Percentiles rank a stretch among this genome's conserved stretches.
These are phyloP conservation scores for Ophiostoma quercus DNA, from an alignment of 2,329 filamentous ascomycete species.

Conservation along the genomic window DNA sequence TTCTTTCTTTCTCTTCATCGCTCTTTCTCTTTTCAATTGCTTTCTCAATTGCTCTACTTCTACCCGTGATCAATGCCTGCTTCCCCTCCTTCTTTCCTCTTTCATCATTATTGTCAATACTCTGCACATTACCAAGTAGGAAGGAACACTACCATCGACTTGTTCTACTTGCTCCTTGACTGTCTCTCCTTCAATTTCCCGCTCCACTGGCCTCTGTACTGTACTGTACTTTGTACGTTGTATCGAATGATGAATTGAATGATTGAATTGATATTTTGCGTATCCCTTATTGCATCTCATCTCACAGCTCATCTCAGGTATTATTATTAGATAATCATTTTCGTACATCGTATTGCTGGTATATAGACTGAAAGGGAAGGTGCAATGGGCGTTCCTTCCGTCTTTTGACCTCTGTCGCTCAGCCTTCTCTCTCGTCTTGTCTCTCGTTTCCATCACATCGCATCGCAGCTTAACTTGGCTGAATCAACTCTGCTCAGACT, in stretches of 20 bases:
- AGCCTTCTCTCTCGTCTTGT: too few relatives aligned
- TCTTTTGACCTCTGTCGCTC: too few relatives aligned
- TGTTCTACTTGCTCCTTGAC: not conserved
- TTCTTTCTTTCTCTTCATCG: not conserved
- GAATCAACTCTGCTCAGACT: too few relatives aligned
- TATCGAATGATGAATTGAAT: not conserved
- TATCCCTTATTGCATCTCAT: not conserved
- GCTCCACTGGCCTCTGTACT: not conserved
- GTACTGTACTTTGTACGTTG: too few relatives aligned
- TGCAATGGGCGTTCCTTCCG: not conserved
- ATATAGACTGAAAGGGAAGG: not conserved
- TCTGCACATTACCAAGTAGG: too few relatives aligned
- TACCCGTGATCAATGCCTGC: too few relatives aligned
- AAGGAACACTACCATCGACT: too few relatives aligned
- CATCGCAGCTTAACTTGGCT: too few relatives aligned
- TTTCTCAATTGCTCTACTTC: not conserved
- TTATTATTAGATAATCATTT: not conserved
- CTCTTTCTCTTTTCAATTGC: not conserved
- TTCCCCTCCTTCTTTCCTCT: not conserved
- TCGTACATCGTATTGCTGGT: not conserved
- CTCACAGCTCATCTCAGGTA: not conserved
- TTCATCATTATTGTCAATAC: not conserved
- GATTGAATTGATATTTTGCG: not conserved
- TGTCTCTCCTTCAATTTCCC: slow-evolving; percentile 5
- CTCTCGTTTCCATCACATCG: too few relatives aligned